Percentiles rank a stretch among this genome's conserved stretches.
phyloP scores from a whole-genome alignment of 305 asterid genomes.

The Fraxinus albicans region DNA sequence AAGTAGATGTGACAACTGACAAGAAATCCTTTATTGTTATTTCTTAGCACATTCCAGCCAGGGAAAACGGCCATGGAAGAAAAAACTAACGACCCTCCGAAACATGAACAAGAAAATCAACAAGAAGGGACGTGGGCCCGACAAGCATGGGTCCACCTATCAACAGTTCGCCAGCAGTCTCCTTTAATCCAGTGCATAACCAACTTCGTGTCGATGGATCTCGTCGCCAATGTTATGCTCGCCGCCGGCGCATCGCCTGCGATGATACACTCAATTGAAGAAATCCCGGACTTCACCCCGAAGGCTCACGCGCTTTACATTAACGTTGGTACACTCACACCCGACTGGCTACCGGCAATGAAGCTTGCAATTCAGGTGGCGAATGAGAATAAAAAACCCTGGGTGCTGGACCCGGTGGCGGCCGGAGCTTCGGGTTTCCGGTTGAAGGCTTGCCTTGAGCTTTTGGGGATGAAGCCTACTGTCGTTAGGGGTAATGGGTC shows the following conservation, averaged over 20 bases:
- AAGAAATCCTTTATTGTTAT: background rate
- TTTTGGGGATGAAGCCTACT: slow-evolving; percentile 56
- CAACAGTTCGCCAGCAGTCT: slow-evolving; percentile 41
- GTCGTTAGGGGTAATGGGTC: slow-evolving; percentile 89
- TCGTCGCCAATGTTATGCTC: slow-evolving; percentile 79
- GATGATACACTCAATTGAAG: slow-evolving; percentile 70
- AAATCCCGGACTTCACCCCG: slow-evolving; percentile 84
- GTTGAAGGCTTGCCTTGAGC: slow-evolving; percentile 67
- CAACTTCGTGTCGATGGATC: slow-evolving; percentile 84
- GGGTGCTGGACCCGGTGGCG: slow-evolving; percentile 96
- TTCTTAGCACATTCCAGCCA: background rate
- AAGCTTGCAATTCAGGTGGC: slow-evolving; percentile 68
- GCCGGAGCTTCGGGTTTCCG: slow-evolving; percentile 78
- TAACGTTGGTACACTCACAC: slow-evolving; percentile 75
- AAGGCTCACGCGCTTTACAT: slow-evolving; percentile 62
- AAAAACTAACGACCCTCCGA: slow-evolving; percentile 13
- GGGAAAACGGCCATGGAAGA: slow-evolving; percentile 26
- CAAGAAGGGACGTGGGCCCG: slow-evolving; percentile 29
- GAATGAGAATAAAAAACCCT: slow-evolving; percentile 50
- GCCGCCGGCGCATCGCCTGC: slow-evolving; percentile 92
- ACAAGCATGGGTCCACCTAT: slow-evolving; percentile 56
- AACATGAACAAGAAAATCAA: background rate
- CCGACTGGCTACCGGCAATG: slow-evolving; percentile 83
- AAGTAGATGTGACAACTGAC: background rate
- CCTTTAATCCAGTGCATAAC: slow-evolving; percentile 91